These are phyloP conservation scores for Psophocarpus tetragonolobus DNA, from an alignment of 306 rosid species.

Conservation along the genomic window DNA sequence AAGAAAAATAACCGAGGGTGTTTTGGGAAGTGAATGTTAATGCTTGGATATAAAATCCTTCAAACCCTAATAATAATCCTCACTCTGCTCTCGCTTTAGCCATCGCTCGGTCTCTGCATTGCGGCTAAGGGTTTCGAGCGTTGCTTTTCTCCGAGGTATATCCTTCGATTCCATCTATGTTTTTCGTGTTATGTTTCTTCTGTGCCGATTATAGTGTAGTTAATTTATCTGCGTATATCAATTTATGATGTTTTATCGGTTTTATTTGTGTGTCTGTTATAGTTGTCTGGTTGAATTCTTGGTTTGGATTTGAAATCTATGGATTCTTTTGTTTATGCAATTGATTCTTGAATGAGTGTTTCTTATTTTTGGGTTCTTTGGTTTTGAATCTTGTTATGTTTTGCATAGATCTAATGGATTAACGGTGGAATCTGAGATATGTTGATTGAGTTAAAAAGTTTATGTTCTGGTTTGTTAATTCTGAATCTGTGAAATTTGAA, in stretches of 20 bases:
- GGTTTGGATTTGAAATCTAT: not conserved
- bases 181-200: not conserved
- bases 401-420: constrained; percentile 4
- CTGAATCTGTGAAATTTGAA: not conserved
- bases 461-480: not conserved
- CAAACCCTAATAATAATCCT: not conserved
- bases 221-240: not conserved
- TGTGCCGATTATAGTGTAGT: not conserved
- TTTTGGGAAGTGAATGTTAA: not conserved
- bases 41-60: not conserved
- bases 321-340: not conserved
- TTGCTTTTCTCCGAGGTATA: not conserved
- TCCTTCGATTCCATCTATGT: not conserved
- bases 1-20: not conserved
- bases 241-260: not conserved
- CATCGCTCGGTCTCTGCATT: not conserved
- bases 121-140: constrained; percentile 28
- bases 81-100: not conserved
- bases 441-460: not conserved
- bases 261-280: not conserved
- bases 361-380: not conserved
- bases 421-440: not conserved
- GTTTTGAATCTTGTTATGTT: no score
- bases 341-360: not conserved
- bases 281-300: not conserved